These are phyloP conservation scores for Pyrus bretschneideri DNA, from an alignment of 306 rosid species.

Conservation along the genomic window DNA sequence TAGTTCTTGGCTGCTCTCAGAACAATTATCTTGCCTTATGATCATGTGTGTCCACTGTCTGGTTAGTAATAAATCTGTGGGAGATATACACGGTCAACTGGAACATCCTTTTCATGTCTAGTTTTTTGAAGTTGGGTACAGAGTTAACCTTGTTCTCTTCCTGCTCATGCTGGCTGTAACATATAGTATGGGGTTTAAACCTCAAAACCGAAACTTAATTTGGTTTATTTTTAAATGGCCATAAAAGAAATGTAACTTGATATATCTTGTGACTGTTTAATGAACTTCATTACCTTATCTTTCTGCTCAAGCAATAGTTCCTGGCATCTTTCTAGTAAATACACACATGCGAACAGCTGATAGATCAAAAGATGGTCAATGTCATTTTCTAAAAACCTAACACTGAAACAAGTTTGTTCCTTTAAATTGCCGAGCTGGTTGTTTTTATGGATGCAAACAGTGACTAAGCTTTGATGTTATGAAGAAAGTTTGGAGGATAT, in stretches of 20 bases:
- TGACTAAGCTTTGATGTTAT: too few species aligned
- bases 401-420: background rate
- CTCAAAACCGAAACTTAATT: too few species aligned
- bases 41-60: background rate
- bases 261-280: background rate
- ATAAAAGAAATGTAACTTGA: background rate
- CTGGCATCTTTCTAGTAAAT: background rate
- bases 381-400: background rate
- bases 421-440: too few species aligned
- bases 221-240: too few species aligned
- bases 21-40: background rate
- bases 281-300: background rate
- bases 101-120: background rate
- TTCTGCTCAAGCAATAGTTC: background rate
- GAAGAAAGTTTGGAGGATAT: too few species aligned
- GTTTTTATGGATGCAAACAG: too few species aligned
- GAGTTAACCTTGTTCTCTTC: background rate
- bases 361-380: background rate
- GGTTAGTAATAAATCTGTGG: background rate
- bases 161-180: too few species aligned
- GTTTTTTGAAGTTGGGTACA: background rate
- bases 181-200: too few species aligned
- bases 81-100: background rate
- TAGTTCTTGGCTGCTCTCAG: background rate
- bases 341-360: background rate